These are phyloP conservation scores for Galeopsis tetrahit DNA, from an alignment of 257 asterid species.

Conservation along the genomic window DNA sequence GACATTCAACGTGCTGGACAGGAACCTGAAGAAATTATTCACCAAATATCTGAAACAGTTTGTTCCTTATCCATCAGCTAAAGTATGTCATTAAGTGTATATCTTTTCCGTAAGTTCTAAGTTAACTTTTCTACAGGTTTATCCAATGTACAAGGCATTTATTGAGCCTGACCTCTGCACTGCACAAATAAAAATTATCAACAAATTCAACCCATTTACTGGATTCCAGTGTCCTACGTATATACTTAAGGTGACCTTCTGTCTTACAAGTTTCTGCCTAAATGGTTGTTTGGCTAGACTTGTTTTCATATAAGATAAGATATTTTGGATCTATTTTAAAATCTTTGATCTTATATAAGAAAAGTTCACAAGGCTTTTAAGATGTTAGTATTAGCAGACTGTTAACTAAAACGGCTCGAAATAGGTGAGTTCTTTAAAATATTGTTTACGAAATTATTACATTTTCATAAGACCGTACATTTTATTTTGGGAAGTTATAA, in stretches of 20 bases:
- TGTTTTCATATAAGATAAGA: slow-evolving; percentile 4
- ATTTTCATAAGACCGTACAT: not conserved
- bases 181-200: slow-evolving; percentile 92
- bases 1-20: slow-evolving; percentile 98
- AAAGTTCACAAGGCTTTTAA: not conserved
- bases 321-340: not conserved
- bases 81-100: slow-evolving; percentile 22
- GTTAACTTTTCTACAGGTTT: slow-evolving; percentile 65
- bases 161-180: slow-evolving; percentile 96
- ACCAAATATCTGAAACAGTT: slow-evolving; percentile 98
- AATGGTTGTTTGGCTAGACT: not conserved
- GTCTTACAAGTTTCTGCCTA: slow-evolving; percentile 2
- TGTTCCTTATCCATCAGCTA: slow-evolving; percentile 38
- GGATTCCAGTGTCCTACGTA: slow-evolving; percentile 98
- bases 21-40: slow-evolving; percentile 97
- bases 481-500: not conserved
- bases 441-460: not conserved
- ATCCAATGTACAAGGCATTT: slow-evolving; percentile 98
- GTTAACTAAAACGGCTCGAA: not conserved
- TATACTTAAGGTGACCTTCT: slow-evolving; percentile 74
- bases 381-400: not conserved
- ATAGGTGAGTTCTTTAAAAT: not conserved
- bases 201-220: slow-evolving; percentile 93
- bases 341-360: not conserved
- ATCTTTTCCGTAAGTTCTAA: slow-evolving; percentile 33